Conservation (phyloP, 257 asterid genomes). For the Solanum raphanifolium region DNA sequence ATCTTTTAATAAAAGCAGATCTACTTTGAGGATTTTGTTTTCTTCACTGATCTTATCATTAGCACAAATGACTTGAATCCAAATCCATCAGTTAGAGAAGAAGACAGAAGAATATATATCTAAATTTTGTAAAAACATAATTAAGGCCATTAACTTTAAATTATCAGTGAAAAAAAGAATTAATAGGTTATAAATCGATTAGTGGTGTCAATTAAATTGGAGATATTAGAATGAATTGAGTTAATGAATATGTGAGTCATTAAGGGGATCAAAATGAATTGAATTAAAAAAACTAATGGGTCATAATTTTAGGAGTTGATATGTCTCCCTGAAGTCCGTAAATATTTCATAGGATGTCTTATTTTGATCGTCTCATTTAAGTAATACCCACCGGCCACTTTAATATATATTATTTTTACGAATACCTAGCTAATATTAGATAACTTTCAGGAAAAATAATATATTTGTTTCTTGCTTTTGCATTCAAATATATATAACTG, state of each 20-base stretch:
- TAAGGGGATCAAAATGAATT: too few relatives aligned
- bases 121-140: background rate
- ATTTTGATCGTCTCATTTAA: background rate
- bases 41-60: background rate
- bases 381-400: background rate
- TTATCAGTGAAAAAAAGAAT: background rate
- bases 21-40: background rate
- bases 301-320: background rate
- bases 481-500: background rate
- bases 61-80: background rate
- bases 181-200: background rate
- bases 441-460: background rate
- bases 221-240: background rate
- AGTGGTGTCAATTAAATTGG: background rate
- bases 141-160: background rate
- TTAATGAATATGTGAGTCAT: too few relatives aligned
- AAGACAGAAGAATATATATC: background rate
- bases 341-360: background rate
- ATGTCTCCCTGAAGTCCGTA: background rate
- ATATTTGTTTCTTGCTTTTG: background rate
- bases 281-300: background rate
- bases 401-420: background rate
- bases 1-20: background rate
- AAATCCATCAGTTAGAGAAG: background rate
- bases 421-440: background rate